phyloP scores from a whole-genome alignment of 148 eudicot species.

The Oxyria digyna region DNA sequence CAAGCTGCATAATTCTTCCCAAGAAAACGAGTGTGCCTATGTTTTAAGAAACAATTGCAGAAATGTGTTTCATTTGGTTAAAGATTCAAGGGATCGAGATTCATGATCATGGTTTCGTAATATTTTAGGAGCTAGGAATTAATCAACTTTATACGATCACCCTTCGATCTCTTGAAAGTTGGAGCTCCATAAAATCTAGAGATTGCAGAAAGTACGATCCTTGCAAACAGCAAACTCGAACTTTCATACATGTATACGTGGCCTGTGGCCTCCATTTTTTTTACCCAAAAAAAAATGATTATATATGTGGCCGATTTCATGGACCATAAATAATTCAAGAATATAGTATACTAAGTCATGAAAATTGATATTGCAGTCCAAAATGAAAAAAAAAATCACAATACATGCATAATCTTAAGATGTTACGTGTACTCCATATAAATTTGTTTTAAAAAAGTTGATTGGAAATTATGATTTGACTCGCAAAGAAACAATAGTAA shows the following conservation, averaged over 20 bases:
- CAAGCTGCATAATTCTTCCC: background rate
- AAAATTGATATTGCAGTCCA: background rate
- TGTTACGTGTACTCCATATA: background rate
- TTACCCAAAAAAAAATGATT: too few relatives aligned
- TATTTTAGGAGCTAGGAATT: background rate
- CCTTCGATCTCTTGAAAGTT: background rate
- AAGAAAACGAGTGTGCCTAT: background rate
- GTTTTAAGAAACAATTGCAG: constrained; percentile 1
- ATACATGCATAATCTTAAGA: background rate
- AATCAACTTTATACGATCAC: background rate
- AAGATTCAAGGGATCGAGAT: constrained; percentile 2
- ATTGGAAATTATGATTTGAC: background rate
- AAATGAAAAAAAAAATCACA: background rate
- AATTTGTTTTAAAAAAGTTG: background rate
- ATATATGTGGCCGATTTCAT: background rate
- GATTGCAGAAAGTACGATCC: background rate
- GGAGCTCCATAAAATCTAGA: background rate
- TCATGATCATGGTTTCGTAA: background rate
- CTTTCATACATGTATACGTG: background rate
- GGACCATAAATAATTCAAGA: background rate
- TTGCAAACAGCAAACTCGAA: background rate
- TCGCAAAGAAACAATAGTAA: background rate
- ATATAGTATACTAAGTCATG: background rate
- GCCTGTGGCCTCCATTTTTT: background rate
- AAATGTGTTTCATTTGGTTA: constrained; percentile 4